A percentile compares a stretch with the other conserved stretches of the same genome.
Conservation (phyloP, 139 green algal genomes). For the Mesotaenium endlicherianum region DNA sequence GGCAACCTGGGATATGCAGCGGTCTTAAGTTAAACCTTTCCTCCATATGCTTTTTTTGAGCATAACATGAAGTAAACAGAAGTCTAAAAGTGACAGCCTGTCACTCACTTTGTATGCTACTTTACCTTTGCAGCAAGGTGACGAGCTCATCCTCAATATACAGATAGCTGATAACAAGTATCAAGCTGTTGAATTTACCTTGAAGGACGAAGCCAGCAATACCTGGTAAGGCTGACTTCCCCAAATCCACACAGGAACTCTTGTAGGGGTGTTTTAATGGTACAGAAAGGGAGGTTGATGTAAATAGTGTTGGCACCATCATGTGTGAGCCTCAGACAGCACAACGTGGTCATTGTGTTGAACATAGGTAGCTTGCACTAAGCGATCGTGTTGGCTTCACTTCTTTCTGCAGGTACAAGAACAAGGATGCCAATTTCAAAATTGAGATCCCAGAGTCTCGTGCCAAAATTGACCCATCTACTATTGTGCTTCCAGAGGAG, state of each 20-base stretch:
- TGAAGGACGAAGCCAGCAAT: constrained; percentile 86
- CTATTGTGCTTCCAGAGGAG: constrained; percentile 35
- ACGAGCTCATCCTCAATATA: constrained; percentile 6
- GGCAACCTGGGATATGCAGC: not conserved
- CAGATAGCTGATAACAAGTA: not conserved
- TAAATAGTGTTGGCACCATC: not conserved
- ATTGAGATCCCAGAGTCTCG: constrained; percentile 56
- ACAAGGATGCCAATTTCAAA: constrained; percentile 83
- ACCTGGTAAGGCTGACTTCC: constrained; percentile 68
- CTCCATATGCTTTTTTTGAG: not conserved
- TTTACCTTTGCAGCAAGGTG: not conserved
- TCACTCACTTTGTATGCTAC: not conserved
- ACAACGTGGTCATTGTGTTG: constrained; percentile 41
- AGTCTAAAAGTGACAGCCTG: not conserved
- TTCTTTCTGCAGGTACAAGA: constrained; percentile 69
- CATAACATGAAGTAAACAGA: constrained; percentile 8
- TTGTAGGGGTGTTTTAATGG: no score
- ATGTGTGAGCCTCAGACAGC: no score
- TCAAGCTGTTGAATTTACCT: constrained; percentile 71
- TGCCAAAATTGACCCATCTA: not conserved
- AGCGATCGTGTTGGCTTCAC: no score
- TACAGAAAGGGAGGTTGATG: not conserved
- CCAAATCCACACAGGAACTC: no score
- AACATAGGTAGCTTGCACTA: constrained; percentile 35
- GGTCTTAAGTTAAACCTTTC: not conserved